Evolutionary conservation across 2,329 filamentous ascomycete genomes (phyloP).

Genomic region (Grosmannia clavigera): DNA sequence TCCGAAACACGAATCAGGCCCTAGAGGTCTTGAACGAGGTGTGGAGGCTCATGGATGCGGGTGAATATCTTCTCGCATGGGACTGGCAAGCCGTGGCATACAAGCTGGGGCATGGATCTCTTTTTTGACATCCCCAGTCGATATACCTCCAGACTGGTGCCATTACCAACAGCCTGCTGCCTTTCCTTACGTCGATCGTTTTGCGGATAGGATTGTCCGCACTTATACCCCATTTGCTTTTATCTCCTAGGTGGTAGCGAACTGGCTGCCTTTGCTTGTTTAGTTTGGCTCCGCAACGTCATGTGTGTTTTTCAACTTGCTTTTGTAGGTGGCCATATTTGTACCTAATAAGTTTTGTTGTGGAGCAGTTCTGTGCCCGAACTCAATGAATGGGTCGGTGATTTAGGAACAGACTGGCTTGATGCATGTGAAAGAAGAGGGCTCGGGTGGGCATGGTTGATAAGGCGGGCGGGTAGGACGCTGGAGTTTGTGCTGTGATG

Average conservation of each 20-base stretch:
- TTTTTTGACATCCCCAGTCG: conserved; percentile 20
- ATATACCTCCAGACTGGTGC: not conserved
- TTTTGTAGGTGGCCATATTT: not conserved
- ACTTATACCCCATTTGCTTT: not conserved
- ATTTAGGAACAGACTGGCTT: too few relatives aligned
- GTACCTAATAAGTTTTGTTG: too few relatives aligned
- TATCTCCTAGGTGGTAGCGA: not conserved
- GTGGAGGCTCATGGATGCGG: conserved; percentile 46
- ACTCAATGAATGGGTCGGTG: too few relatives aligned
- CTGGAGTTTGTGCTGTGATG: too few relatives aligned
- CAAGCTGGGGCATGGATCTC: conserved; percentile 41
- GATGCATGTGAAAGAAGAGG: too few relatives aligned
- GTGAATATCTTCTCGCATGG: conserved; percentile 47
- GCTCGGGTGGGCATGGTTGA: too few relatives aligned
- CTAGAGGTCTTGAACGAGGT: conserved; percentile 42
- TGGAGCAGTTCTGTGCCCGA: too few relatives aligned
- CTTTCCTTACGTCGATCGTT: not conserved
- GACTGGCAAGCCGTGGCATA: conserved; percentile 50
- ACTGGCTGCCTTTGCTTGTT: not conserved
- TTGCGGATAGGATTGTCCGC: too few relatives aligned
- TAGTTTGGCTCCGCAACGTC: not conserved
- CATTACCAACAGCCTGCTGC: too few relatives aligned
- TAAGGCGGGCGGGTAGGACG: too few relatives aligned
- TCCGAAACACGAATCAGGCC: conserved; percentile 44
- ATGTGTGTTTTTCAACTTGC: too few relatives aligned